These are phyloP conservation scores for Pilaira anomala DNA, from an alignment of 192 early-diverging fungal species.

Conservation along the genomic window DNA sequence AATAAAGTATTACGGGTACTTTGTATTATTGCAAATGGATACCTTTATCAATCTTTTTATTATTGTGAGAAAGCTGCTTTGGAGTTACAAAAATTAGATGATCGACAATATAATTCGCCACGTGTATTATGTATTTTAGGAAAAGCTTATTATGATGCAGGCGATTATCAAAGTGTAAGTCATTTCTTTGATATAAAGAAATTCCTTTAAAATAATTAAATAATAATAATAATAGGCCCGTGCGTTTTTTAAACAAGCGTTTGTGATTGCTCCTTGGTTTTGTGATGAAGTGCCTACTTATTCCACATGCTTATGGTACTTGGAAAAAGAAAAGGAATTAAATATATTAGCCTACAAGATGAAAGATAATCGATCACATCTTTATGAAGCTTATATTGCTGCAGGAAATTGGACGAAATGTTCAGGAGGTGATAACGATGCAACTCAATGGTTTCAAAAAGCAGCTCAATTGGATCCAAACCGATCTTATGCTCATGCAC, in stretches of 20 bases:
- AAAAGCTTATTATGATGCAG: slow-evolving; percentile 30
- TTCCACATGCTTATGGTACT: slow-evolving; percentile 32
- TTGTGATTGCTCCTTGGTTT: slow-evolving; percentile 31
- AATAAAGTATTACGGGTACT: slow-evolving; percentile 21
- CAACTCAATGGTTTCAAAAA: slow-evolving; percentile 28
- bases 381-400: slow-evolving; percentile 32
- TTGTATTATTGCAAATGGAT: slow-evolving; percentile 18
- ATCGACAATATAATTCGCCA: slow-evolving; percentile 31
- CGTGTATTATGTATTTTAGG: slow-evolving; percentile 27
- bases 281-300: slow-evolving; percentile 31
- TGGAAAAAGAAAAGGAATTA: slow-evolving; percentile 29
- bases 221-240: slow-evolving; percentile 8
- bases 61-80: slow-evolving; percentile 21
- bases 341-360: slow-evolving; percentile 34
- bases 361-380: slow-evolving; percentile 25
- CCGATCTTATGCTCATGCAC: slow-evolving; percentile 23
- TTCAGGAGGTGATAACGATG: slow-evolving; percentile 16
- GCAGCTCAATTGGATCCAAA: slow-evolving; percentile 23
- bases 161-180: slow-evolving; percentile 27
- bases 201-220: background rate
- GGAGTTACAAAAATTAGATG: slow-evolving; percentile 26
- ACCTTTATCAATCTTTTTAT: slow-evolving; percentile 28
- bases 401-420: slow-evolving; percentile 34
- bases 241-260: slow-evolving; percentile 24
- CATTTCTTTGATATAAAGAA: background rate